These are phyloP conservation scores for Brasilioporus rufonigricans DNA, from an alignment of 768 basidiomycete genomes.

Conservation along the genomic window DNA sequence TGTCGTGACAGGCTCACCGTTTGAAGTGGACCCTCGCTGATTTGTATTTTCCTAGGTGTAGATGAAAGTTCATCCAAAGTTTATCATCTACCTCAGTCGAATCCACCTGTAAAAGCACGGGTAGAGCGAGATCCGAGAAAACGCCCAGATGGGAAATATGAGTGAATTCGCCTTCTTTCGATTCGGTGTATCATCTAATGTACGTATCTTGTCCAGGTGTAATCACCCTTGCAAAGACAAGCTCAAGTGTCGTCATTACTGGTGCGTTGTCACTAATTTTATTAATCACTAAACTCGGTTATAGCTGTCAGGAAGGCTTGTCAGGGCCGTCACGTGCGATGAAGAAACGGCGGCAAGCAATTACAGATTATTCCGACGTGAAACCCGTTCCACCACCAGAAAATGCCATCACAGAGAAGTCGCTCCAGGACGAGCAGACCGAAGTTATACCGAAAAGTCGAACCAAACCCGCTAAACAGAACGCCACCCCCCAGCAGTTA, in stretches of 20 bases:
- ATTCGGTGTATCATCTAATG: neutral
- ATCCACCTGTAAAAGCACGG: conserved; percentile 1
- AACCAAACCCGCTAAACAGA: conserved; percentile 23
- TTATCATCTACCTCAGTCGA: neutral
- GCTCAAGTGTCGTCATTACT: conserved; percentile 68
- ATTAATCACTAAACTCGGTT: conserved; percentile 8
- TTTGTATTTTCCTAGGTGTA: neutral
- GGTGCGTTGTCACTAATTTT: conserved; percentile 37
- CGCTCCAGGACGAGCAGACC: neutral
- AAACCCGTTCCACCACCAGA: neutral
- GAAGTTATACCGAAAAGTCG: conserved; percentile 12
- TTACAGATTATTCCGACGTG: conserved; percentile 20
- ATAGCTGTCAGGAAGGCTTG: conserved; percentile 75
- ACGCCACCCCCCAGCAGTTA: conserved; percentile 36
- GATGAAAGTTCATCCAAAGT: neutral
- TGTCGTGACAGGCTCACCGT: conserved; percentile 16
- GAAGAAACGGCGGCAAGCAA: conserved; percentile 29
- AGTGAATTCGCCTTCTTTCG: conserved; percentile 38
- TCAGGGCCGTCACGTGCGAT: conserved; percentile 44
- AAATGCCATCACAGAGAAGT: conserved; percentile 3
- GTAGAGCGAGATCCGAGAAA: conserved; percentile 30
- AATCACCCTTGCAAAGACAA: conserved; percentile 83
- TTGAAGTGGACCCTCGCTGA: neutral
- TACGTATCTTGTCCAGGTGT: conserved; percentile 46
- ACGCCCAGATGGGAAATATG: conserved; percentile 62